Percentiles rank a stretch among this genome's conserved stretches.
phyloP scores from a whole-genome alignment of 2,329 filamentous ascomycete species.

The Monosporascus cannonballus region DNA sequence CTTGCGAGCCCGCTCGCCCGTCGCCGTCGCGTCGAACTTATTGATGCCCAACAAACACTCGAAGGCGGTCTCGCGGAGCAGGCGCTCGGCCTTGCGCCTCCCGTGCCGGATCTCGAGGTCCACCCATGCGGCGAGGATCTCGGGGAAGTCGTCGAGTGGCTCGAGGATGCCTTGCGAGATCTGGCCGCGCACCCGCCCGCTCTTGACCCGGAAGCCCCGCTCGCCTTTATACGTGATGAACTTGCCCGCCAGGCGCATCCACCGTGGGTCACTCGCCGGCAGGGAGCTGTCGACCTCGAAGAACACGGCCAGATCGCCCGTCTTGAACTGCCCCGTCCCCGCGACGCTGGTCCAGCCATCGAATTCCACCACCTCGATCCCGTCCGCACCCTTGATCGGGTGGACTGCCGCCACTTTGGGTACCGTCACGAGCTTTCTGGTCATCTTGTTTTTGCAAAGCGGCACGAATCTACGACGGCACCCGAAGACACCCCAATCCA shows the following conservation, averaged over 20 bases:
- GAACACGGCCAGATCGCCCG: slow-evolving; percentile 18
- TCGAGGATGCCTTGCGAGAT: slow-evolving; percentile 22
- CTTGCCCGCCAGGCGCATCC: slow-evolving; percentile 9
- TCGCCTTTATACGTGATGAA: slow-evolving; percentile 10
- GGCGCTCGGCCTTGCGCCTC: slow-evolving; percentile 4
- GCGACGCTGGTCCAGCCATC: slow-evolving; percentile 21
- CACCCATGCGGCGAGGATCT: slow-evolving; percentile 10
- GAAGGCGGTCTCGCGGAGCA: slow-evolving; percentile 14
- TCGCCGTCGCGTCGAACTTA: slow-evolving; percentile 17
- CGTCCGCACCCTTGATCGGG: slow-evolving; percentile 6
- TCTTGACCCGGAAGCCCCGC: slow-evolving; percentile 16
- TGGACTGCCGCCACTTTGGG: slow-evolving; percentile 13
- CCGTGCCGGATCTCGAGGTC: slow-evolving; percentile 13
- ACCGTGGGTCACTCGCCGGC: slow-evolving; percentile 12
- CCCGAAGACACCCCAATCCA: too few relatives aligned
- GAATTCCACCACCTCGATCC: slow-evolving; percentile 12
- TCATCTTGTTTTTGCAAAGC: background rate
- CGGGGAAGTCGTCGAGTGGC: slow-evolving; percentile 12
- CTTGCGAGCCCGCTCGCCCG: background rate
- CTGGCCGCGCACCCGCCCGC: slow-evolving; percentile 7
- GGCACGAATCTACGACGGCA: too few relatives aligned
- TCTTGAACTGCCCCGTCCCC: slow-evolving; percentile 4
- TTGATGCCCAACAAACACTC: slow-evolving; percentile 17
- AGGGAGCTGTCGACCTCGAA: slow-evolving; percentile 27
- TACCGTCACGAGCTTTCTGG: slow-evolving; percentile 27